Percentiles rank a stretch among this genome's conserved stretches.
Conservation (phyloP, 2,329 filamentous ascomycete species). For the Fusarium gaditjirri region DNA sequence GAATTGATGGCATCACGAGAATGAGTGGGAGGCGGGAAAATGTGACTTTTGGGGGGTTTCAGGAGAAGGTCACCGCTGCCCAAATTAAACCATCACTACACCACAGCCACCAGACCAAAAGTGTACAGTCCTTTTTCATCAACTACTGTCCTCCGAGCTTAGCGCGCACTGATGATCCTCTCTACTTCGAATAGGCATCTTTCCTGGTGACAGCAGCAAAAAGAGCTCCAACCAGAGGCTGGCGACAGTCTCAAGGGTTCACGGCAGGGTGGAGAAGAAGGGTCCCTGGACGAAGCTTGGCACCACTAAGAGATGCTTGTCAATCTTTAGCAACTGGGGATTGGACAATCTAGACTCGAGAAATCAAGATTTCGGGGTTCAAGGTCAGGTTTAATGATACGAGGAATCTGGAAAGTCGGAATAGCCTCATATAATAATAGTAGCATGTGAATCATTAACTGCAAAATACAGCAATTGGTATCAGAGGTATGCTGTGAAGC, state of each 20-base stretch:
- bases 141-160: conserved; percentile 21
- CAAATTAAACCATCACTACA: conserved; percentile 8
- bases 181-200: conserved; percentile 1
- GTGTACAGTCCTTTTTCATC: conserved; percentile 7
- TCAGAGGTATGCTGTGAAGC: too few relatives aligned
- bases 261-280: conserved; percentile 20
- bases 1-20: conserved; percentile 29
- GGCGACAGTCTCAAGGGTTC: conserved; percentile 32
- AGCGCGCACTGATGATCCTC: conserved; percentile 29
- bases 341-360: conserved; percentile 26
- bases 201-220: conserved; percentile 1
- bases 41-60: conserved; percentile 9
- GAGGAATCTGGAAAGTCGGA: not conserved
- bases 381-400: not conserved
- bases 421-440: not conserved
- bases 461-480: not conserved
- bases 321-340: conserved; percentile 10
- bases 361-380: conserved; percentile 19
- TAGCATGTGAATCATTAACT: not conserved
- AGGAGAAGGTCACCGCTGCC: conserved; percentile 6
- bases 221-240: conserved; percentile 25
- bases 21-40: conserved; percentile 6
- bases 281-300: conserved; percentile 11
- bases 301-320: conserved; percentile 33
- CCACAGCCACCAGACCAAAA: not conserved